Base-by-base conservation (phyloP, 345 rosid genomes). In the Salix arbutifolia region DNA sequence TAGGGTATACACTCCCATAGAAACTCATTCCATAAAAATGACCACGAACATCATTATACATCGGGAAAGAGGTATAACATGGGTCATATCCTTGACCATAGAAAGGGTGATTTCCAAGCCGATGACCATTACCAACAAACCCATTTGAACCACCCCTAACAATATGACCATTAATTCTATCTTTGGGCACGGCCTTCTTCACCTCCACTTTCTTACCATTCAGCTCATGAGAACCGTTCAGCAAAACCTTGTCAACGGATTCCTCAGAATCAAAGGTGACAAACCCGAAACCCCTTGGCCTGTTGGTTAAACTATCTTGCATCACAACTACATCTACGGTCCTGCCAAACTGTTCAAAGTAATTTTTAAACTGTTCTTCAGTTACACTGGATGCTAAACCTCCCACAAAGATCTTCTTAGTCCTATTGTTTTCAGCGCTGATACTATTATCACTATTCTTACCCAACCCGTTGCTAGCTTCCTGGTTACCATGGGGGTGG, bases 211-310 rank as follows among this genome's bases (percentile, higher is more conserved):
- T 78, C 84, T 84, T 92, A 21, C 90, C 86, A 81, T 82, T 88
- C 84, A 92, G 70, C 77, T 90, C 94, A 82, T 90, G 91, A 78
- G 88, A 89, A 28, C 30, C 84, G 38, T 86, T 90, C 74, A 77
- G 78, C 92, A 91, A 80, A 53, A 88, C 97, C 77, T 81, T 82
- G 52, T 88, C 92, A 38, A 86, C 96, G 26, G 96, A 85, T 71
- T 92, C 90, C 80, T 90, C 97, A 0, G 88, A 87, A 37, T 90
- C 93, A 76, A 79, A 92, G 6, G 97, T 92, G 70, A 94, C 89
- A 81, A 92, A 91, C 30, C 98, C 98, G 35, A 94, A 92, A 13
- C 98, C 98, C 79, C 97, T 88, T 28, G 96, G 96, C 72, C 90
- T 87, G 80, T 89, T 87, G 6, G 92, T 89, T 50, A 56, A 71